Evolutionary conservation across 2,329 filamentous ascomycete genomes (phyloP).

Genomic region (Lachnellula cervina): DNA sequence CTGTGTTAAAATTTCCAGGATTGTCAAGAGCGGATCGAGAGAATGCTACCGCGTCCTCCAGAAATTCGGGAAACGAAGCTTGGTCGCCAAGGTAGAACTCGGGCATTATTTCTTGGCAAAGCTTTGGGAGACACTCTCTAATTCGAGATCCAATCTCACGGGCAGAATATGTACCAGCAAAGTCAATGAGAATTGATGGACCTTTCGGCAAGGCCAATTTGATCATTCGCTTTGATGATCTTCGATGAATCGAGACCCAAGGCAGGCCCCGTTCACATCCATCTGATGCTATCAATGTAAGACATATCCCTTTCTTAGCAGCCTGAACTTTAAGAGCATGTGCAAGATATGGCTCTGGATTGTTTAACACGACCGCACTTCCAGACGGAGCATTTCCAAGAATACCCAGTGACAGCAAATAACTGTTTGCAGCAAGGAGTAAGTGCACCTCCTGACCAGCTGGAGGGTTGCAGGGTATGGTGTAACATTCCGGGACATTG

Average conservation of each 20-base stretch:
- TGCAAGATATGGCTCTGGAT: not conserved
- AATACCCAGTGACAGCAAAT: not conserved
- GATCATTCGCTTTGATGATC: not conserved
- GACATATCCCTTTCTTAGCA: not conserved
- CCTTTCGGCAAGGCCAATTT: not conserved
- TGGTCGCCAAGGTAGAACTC: not conserved
- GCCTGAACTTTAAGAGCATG: not conserved
- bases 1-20: not conserved
- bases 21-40: not conserved
- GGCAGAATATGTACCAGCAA: not conserved
- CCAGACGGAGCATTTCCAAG: not conserved
- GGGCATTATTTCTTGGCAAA: not conserved
- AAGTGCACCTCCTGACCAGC: not conserved
- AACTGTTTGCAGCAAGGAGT: not conserved
- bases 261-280: not conserved
- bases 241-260: not conserved
- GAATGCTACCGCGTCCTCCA: not conserved
- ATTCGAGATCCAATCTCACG: not conserved
- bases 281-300: not conserved
- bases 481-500: not conserved
- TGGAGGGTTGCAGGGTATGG: not conserved
- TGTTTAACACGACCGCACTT: not conserved
- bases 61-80: not conserved
- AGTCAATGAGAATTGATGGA: not conserved
- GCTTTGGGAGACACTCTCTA: not conserved